phyloP scores from a whole-genome alignment of 495 filamentous ascomycete genomes.

The Xylaria curta region DNA sequence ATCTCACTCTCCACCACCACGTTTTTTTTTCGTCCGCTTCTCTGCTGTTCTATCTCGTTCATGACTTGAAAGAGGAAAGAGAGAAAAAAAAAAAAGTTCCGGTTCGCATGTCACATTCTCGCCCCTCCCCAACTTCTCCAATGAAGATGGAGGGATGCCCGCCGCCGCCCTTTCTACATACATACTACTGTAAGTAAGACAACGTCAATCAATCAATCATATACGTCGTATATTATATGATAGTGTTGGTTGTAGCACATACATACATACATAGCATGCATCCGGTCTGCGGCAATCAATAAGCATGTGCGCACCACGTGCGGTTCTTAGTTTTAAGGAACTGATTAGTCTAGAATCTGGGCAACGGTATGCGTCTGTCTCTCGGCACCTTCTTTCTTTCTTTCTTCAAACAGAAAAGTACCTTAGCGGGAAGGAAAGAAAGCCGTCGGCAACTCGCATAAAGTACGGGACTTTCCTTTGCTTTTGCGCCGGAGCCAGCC shows the following conservation, averaged over 20 bases:
- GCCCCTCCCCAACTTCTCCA: background rate
- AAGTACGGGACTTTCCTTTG: slow-evolving; percentile 11
- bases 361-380: background rate
- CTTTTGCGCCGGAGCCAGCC: slow-evolving; percentile 6
- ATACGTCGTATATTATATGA: background rate
- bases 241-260: background rate
- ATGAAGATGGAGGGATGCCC: background rate
- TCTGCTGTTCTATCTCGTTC: background rate
- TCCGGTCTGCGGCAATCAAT: slow-evolving; percentile 9
- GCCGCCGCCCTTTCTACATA: background rate
- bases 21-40: slow-evolving; percentile 1
- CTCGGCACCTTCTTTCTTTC: background rate
- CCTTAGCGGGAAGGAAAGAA: background rate
- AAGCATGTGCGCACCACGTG: slow-evolving; percentile 12
- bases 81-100: background rate
- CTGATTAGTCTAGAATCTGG: background rate
- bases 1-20: slow-evolving; percentile 15
- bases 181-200: background rate
- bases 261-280: background rate
- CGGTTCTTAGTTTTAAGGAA: background rate
- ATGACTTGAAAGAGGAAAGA: background rate
- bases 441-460: background rate
- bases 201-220: background rate
- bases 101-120: background rate
- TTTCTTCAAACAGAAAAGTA: background rate